Base-by-base conservation (phyloP, 176 grass and related monocot genomes). In the Zizania latifolia region DNA sequence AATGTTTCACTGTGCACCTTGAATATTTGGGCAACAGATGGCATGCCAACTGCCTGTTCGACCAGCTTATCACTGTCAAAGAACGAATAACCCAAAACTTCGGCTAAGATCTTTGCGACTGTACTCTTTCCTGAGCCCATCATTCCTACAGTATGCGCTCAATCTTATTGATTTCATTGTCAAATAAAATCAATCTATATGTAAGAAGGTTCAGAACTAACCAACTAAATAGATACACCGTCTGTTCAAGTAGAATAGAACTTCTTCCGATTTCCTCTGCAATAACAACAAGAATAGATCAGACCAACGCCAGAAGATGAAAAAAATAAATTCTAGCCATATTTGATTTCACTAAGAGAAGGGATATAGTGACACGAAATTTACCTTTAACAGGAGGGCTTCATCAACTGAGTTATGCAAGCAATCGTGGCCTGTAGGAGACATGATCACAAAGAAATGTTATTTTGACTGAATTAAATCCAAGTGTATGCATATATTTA, bases 51-150 rank as follows among this genome's bases (percentile, higher is more conserved):
- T 51, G 90, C 82, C 71, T 93, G 90, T 72, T 97, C 93, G 5
- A 90, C 90, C 54, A 97, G 87, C 51, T 92, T 97, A 79, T 93
- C 93, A 80, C 93, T 97, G 74, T 97, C 93, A 80, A 97, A 93
- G 73, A 79, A 92, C 38, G 93, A 93, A 77, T 97, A 97, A 70
- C 90, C 77, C 64, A 93, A 44, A 58, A 93, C 93, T 92, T 97
- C 93, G 0, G 90, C 71, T 72, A 97, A 68, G 35, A 97, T 97
- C 72, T 97, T 97, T 30, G 87, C 93, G 29, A 97, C 87, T 0
- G 93, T 97, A 22, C 80, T 97, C 76, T 97, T 97, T 37, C 93
- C 93, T 24, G 93, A 97, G 11, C 93, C 93, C 93, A 97, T 97
- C 90, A 97, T 90, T 79, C 93, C 93, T 97, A 68, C 55, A 29